Evolutionary conservation across 306 rosid species (phyloP), one percentile per base, ranked within the genome.

Genomic region (Casuarina equisetifolia): DNA sequence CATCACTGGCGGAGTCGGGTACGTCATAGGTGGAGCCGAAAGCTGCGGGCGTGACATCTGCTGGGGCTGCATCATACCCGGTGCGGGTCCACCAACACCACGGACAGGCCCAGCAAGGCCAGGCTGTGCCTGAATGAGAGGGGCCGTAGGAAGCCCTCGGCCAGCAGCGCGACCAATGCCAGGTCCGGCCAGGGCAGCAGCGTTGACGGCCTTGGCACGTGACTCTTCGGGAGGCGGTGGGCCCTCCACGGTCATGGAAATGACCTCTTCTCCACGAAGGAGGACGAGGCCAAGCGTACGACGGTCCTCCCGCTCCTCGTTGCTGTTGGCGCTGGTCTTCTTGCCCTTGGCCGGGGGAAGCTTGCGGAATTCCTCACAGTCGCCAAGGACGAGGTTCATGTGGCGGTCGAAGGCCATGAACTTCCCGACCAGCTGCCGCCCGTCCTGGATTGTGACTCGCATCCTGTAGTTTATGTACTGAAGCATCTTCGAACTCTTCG

Each of bases 371-470:
- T 96, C 99, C 57, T 96, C 99, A 72, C 99, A 96, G 79, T 96
- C 99, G 16, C 98, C 99, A 80, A 96, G 85, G 32, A 96, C 98
- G 55, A 92, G 98, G 76, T 96, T 94, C 98, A 94, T 94, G 86
- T 94, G 98, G 80, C 98, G 98, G 73, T 94, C 98, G 88, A 92
- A 94, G 67, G 98, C 98, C 98, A 94, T 94, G 86, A 94, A 94
- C 78, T 94, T 94, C 10, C 99, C 98, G 5, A 96, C 98, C 4
- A 92, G 93, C 69, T 96, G 98, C 16, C 99, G 97, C 7, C 99
- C 99, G 36, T 96, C 99, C 63, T 96, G 99, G 72, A 96, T 96
- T 49, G 98, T 96, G 16, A 96, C 97, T 4, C 99, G 82, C 98
- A 96, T 92, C 0, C 99, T 85, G 84, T 96, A 96, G 77, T 96